Evolutionary conservation across 345 rosid genomes (phyloP), one percentile per base, ranked within the genome.

Genomic region (Lagerstroemia speciosa): DNA sequence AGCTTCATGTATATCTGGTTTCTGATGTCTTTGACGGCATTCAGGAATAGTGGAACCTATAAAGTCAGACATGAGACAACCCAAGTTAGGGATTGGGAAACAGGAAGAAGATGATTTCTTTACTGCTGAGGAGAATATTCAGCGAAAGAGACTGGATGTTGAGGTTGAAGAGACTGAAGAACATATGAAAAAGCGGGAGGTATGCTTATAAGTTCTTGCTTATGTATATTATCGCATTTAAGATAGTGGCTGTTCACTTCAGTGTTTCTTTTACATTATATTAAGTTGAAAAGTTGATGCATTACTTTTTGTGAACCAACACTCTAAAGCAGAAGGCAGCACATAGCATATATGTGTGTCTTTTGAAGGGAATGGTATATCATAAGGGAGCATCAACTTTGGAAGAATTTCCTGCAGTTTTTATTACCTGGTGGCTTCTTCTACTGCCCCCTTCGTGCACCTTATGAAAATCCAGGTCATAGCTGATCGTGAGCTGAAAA

Each of bases 401-500:
- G 83, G 87, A 84, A 88, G 87, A 83, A 79, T 88, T 86, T 84
- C 87, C 84, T 86, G 86, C 94, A 86, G 97, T 91, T 85, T 93
- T 89, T 93, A 93, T 91, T 91, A 87, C 92, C 91, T 89, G 97
- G 96, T 85, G 91, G 95, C 88, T 87, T 84, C 93, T 93, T 83
- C 92, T 93, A 89, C 96, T 94, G 90, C 99, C 96, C 77, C 93
- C 98, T 91, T 89, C 96, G 87, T 91, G 85, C 95, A 93, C 89
- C 82, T 94, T 94, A 86, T 93, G 95, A 89, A 88, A 87, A 94
- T 94, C 84, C 99, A 94, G 99, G 99, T 91, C 72, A 69, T 89
- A 83, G 98, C 99, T 78, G 99, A 88, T 78, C 93, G 99, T 65
- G 99, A 94, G 92, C 98, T 84, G 82, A 94, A 91, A 88, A 94